Base-by-base conservation (phyloP, 2,329 filamentous ascomycete genomes). In the Monosporascus sp. region DNA sequence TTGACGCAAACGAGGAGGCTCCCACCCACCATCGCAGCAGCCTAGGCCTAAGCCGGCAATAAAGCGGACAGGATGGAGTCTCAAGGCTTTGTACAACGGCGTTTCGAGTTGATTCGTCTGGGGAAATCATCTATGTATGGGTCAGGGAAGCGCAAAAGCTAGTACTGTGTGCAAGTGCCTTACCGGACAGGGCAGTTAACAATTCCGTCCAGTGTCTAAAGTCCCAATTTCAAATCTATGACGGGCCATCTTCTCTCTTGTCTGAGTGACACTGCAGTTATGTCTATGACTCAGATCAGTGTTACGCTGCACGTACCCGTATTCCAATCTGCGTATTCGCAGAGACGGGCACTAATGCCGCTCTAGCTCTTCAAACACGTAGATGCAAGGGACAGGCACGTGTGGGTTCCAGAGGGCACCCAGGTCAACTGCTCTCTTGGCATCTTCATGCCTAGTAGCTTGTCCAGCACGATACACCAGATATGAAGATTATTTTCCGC, bases 1-100 rank as follows among this genome's bases (percentile, higher is more conserved):
- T 66, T 81, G 67, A 68, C 70, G 60, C 76, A 66, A 37, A 66
- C 61, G 41, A 61, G 53, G 55, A 51, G 55, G 43, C 57, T 60
- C 38, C 60, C 60, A 31, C 61, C 60, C 22, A 59, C 55, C 17
- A 47, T 67, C 31, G 57, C 61, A 9, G 63, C 59, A 20, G 63
- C 66, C 37, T 65, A 61, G 53, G 46, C 46, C 25, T 45, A 25
- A 20, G 38, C 25, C 48, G 35, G 53, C 54, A 58, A 58, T 44
- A 50, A 22, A 11, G 39, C 8, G 39, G 39, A 20, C 7, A 20
- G 39, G 18, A 15, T 43, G 7, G 39, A 24, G 39, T 2, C 24
- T 20, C 18, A 43, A 43, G 9, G 17, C 24, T 7, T 11, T 43
- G 39, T 43, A 43, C 18, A 18, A 18, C 22, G 39, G 39, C 24